phyloP scores from a whole-genome alignment of 495 filamentous ascomycete genomes.

The Aspergillus egyptiacus region DNA sequence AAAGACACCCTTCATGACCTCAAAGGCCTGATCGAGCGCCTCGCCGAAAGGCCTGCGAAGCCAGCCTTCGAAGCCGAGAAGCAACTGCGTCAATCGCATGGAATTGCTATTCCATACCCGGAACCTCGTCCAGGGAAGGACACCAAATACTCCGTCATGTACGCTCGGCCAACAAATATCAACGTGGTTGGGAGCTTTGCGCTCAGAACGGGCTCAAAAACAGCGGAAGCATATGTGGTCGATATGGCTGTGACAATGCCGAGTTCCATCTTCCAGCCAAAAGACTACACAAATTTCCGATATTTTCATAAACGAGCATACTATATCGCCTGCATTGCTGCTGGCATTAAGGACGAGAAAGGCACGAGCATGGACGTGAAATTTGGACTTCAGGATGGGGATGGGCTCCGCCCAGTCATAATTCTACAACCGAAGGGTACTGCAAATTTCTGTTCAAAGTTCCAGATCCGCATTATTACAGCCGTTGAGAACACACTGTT shows the following conservation, averaged over 20 bases:
- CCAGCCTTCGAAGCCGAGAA: constrained; percentile 61
- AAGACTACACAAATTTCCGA: constrained; percentile 87
- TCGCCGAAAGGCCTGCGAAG: constrained; percentile 51
- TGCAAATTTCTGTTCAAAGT: constrained; percentile 34
- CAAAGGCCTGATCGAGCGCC: constrained; percentile 66
- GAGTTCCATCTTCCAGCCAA: constrained; percentile 71
- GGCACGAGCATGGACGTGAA: constrained; percentile 48
- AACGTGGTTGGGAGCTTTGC: constrained; percentile 88
- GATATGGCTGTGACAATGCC: constrained; percentile 89
- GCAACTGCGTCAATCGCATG: constrained; percentile 56
- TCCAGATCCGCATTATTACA: constrained; percentile 71
- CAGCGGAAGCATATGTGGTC: constrained; percentile 50
- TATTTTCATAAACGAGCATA: constrained; percentile 95
- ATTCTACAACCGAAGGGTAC: constrained; percentile 41
- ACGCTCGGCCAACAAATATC: constrained; percentile 66
- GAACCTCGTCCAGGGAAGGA: constrained; percentile 65
- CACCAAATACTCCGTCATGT: constrained; percentile 74
- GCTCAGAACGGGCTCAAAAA: constrained; percentile 63
- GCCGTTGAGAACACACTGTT: constrained; percentile 63
- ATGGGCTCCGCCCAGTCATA: constrained; percentile 69
- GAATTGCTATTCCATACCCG: constrained; percentile 73
- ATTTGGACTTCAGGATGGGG: constrained; percentile 69
- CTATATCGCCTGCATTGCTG: constrained; percentile 76
- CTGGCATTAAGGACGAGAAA: constrained; percentile 54
- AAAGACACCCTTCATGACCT: constrained; percentile 66